These are phyloP conservation scores for Balansia obtecta DNA, from an alignment of 2,329 filamentous ascomycete species.

Conservation along the genomic window DNA sequence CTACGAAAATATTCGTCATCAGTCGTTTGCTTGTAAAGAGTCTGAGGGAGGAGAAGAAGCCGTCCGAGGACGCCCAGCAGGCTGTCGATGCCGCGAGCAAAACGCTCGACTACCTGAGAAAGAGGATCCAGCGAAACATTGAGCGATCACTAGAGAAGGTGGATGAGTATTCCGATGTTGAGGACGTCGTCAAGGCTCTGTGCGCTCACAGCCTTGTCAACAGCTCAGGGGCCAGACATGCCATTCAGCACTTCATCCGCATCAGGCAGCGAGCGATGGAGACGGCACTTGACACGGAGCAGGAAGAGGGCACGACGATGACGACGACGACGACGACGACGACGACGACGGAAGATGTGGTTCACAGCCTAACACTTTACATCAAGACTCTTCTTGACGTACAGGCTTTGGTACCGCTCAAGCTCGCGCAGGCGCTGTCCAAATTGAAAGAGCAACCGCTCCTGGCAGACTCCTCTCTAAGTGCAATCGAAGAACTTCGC, in stretches of 20 bases:
- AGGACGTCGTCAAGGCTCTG: slow-evolving; percentile 57
- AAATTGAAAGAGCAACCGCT: slow-evolving; percentile 59
- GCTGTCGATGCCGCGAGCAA: slow-evolving; percentile 49
- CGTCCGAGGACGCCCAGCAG: slow-evolving; percentile 20
- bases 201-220: slow-evolving; percentile 74
- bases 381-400: slow-evolving; percentile 67
- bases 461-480: slow-evolving; percentile 57
- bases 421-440: slow-evolving; percentile 56
- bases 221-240: slow-evolving; percentile 67
- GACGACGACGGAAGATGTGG: slow-evolving; percentile 34
- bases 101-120: slow-evolving; percentile 48
- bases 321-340: slow-evolving; percentile 12
- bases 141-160: slow-evolving; percentile 56
- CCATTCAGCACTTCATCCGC: slow-evolving; percentile 64
- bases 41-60: slow-evolving; percentile 37
- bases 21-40: slow-evolving; percentile 64
- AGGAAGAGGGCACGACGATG: slow-evolving; percentile 26
- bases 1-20: slow-evolving; percentile 63
- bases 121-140: slow-evolving; percentile 53
- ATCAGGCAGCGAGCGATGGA: slow-evolving; percentile 59
- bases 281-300: slow-evolving; percentile 41
- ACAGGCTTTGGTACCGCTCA: slow-evolving; percentile 60
- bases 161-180: slow-evolving; percentile 34
- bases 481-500: slow-evolving; percentile 54
- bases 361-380: slow-evolving; percentile 59